These are phyloP conservation scores for Echeveria elegans DNA, from an alignment of 164 flowering plant genomes.

Conservation along the genomic window DNA sequence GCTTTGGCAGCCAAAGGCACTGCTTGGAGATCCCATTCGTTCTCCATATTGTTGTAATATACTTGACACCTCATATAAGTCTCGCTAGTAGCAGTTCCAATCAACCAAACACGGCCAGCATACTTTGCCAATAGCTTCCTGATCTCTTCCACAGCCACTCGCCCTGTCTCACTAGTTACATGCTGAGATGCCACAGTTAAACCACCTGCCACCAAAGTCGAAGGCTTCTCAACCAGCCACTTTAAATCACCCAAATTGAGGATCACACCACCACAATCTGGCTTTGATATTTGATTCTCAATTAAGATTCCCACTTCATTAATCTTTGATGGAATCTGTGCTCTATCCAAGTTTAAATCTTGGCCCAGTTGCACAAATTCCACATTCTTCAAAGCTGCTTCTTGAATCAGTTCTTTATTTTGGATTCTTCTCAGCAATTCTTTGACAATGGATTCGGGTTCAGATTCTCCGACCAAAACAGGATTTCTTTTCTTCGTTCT, in stretches of 20 bases:
- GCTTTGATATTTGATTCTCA: slow-evolving; percentile 29
- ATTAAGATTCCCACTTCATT: slow-evolving; percentile 43
- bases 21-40: slow-evolving; percentile 92
- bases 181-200: slow-evolving; percentile 23
- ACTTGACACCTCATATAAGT: slow-evolving; percentile 91
- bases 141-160: slow-evolving; percentile 57
- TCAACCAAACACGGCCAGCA: slow-evolving; percentile 51
- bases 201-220: slow-evolving; percentile 18
- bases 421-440: slow-evolving; percentile 56
- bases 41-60: slow-evolving; percentile 81
- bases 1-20: slow-evolving; percentile 62
- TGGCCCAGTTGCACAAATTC: slow-evolving; percentile 45
- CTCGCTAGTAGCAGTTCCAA: slow-evolving; percentile 94
- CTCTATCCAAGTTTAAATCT: slow-evolving; percentile 35
- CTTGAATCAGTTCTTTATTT: slow-evolving; percentile 45
- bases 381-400: slow-evolving; percentile 30
- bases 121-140: slow-evolving; percentile 51
- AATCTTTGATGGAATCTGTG: slow-evolving; percentile 26
- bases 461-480: slow-evolving; percentile 78
- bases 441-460: slow-evolving; percentile 53
- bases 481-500: slow-evolving; percentile 67
- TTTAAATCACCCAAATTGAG: slow-evolving; percentile 81
- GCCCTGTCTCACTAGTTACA: slow-evolving; percentile 46
- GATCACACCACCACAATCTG: slow-evolving; percentile 38
- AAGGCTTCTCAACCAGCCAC: slow-evolving; percentile 81